Evolutionary conservation across 139 green algal species (phyloP), one percentile per base, ranked within the genome.

Genomic region (Chlamydomonas sp.): DNA sequence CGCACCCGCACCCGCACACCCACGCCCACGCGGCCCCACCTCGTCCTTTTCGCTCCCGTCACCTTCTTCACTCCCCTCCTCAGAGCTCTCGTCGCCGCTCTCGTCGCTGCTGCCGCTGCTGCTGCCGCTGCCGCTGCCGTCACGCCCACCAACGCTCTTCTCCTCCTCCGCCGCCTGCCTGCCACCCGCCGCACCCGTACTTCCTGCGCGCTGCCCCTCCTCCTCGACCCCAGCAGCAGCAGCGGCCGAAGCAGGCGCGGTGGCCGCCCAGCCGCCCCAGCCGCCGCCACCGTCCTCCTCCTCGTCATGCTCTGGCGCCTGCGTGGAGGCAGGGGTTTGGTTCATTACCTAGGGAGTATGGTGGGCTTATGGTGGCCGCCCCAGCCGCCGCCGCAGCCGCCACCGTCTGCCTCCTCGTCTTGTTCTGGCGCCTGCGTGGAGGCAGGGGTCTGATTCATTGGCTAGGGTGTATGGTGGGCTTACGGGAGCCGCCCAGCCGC

Each of bases 341-440:
- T 10, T 36, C 54, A 50, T 13, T 50, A 8, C 39, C 39, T 50
- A 50, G 10, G 10, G 10, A 50, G 39, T 13, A n/a, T 50, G n/a
- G n/a, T 50, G 39, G 10, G 10, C 39, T 61, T 61, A 30, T n/a
- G 13, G 50, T 20, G 30, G 13, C 33, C 60, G 33, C n/a, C 61
- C 81, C 84, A 93, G 0, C 65, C 58, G 0, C 67, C 73, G 86
- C 87, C 92, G 4, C 83, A 83, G 0, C 35, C 16, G 0, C 61
- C 82, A 8, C 87, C 79, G 3, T 75, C 36, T 43, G 6, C 67
- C 16, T 62, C 36, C 71, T 26, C 76, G 35, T 5, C 36, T 65
- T 4, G 5, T 29, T 36, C 16, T 13, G 4, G 5, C 22, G 20
- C 35, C 49, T 50, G 31, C 39, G 24, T 64, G 54, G 24, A 64